Evolutionary conservation across 768 basidiomycete genomes (phyloP).

Genomic region (Pleurotus ostreatus): DNA sequence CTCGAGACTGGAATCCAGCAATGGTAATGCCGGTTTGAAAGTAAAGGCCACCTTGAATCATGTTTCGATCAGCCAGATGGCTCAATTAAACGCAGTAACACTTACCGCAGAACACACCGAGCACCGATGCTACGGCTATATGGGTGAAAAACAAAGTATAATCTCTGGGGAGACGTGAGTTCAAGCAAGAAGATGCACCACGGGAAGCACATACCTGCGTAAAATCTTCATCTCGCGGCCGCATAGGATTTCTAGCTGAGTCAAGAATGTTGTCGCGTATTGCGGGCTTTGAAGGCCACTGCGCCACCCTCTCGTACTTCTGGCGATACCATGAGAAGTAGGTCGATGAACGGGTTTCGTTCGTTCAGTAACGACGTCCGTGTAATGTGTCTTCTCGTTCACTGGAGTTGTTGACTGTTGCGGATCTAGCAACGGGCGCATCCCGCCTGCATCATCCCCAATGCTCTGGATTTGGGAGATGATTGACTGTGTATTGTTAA

Average conservation of each 20-base stretch:
- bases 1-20: constrained; percentile 88
- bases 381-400: constrained; percentile 9
- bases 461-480: background rate
- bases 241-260: constrained; percentile 79
- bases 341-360: background rate
- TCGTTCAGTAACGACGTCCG: constrained; percentile 9
- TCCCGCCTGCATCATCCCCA: background rate
- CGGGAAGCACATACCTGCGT: constrained; percentile 42
- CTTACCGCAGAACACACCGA: constrained; percentile 86
- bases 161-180: constrained; percentile 45
- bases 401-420: constrained; percentile 11
- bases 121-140: constrained; percentile 56
- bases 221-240: constrained; percentile 86
- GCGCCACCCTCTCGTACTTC: background rate
- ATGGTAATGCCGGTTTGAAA: constrained; percentile 77
- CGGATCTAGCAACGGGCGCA: background rate
- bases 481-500: background rate
- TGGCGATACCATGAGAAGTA: background rate
- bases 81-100: background rate
- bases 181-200: background rate
- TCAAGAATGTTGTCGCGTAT: constrained; percentile 81
- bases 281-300: constrained; percentile 15
- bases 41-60: constrained; percentile 70
- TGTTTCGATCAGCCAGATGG: background rate
- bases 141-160: constrained; percentile 83